These are phyloP conservation scores for Beauveria bassiana DNA, from an alignment of 2,329 filamentous ascomycete species.

Conservation along the genomic window DNA sequence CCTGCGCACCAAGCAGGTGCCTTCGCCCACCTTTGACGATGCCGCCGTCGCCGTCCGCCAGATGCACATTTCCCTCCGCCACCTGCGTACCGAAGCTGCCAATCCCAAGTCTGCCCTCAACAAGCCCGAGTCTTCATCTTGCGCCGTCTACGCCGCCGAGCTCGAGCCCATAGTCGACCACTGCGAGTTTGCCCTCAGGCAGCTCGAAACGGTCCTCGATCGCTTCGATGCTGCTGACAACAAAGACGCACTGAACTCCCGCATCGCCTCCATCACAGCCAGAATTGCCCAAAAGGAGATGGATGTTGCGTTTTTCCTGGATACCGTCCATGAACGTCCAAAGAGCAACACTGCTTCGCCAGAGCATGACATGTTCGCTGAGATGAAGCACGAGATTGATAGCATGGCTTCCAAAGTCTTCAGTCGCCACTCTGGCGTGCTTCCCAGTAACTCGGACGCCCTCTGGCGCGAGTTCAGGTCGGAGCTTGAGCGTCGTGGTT, in stretches of 20 bases:
- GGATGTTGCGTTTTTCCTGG: slow-evolving; percentile 47
- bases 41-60: slow-evolving; percentile 42
- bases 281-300: slow-evolving; percentile 46
- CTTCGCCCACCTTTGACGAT: slow-evolving; percentile 40
- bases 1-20: slow-evolving; percentile 39
- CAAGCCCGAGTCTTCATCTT: slow-evolving; percentile 24
- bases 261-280: slow-evolving; percentile 33
- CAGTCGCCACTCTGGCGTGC: slow-evolving; percentile 30
- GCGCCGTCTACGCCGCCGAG: slow-evolving; percentile 38
- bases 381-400: slow-evolving; percentile 54
- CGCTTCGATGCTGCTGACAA: slow-evolving; percentile 31
- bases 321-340: slow-evolving; percentile 47
- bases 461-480: slow-evolving; percentile 51
- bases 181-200: slow-evolving; percentile 45
- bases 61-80: slow-evolving; percentile 48
- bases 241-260: slow-evolving; percentile 27
- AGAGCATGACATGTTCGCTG: slow-evolving; percentile 38
- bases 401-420: slow-evolving; percentile 45
- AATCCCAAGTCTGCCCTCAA: slow-evolving; percentile 50
- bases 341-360: slow-evolving; percentile 30
- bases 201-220: slow-evolving; percentile 46
- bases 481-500: slow-evolving; percentile 52
- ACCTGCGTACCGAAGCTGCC: slow-evolving; percentile 50
- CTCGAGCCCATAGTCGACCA: slow-evolving; percentile 46
- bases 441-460: slow-evolving; percentile 39